These are phyloP conservation scores for Lobulomyces angularis DNA, from an alignment of 192 early-diverging fungal species.

Conservation along the genomic window DNA sequence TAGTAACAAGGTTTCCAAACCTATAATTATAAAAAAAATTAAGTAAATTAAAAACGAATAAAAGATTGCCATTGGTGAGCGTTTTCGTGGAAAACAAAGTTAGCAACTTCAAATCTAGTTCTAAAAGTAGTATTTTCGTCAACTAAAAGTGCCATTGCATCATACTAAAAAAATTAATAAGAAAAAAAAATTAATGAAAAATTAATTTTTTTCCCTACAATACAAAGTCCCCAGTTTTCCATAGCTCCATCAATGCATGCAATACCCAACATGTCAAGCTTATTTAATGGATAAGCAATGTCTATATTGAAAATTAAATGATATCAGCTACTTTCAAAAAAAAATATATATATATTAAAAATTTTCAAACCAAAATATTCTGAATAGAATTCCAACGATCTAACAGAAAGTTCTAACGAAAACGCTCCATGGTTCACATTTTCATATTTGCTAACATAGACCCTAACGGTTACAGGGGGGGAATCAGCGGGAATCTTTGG, in stretches of 20 bases:
- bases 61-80: too few relatives aligned
- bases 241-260: conserved; percentile 53
- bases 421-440: conserved; percentile 21
- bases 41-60: not conserved
- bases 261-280: conserved; percentile 46
- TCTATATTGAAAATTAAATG: conserved; percentile 7
- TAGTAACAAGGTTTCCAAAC: conserved; percentile 33
- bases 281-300: conserved; percentile 16
- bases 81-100: conserved; percentile 24
- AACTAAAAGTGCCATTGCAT: conserved; percentile 15
- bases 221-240: conserved; percentile 51
- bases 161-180: conserved; percentile 8
- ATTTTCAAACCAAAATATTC: conserved; percentile 15
- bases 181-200: conserved; percentile 22
- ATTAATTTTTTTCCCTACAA: too few relatives aligned
- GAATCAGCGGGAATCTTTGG: conserved; percentile 13
- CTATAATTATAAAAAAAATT: conserved; percentile 4
- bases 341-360: not conserved
- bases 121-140: conserved; percentile 20
- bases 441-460: conserved; percentile 18
- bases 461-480: conserved; percentile 18
- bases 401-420: conserved; percentile 13
- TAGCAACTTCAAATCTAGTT: conserved; percentile 13
- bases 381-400: conserved; percentile 20
- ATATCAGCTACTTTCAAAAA: not conserved